A percentile compares a stretch with the other conserved stretches of the same genome.
phyloP scores from a whole-genome alignment of 768 basidiomycete species.

The Russula lepida region DNA sequence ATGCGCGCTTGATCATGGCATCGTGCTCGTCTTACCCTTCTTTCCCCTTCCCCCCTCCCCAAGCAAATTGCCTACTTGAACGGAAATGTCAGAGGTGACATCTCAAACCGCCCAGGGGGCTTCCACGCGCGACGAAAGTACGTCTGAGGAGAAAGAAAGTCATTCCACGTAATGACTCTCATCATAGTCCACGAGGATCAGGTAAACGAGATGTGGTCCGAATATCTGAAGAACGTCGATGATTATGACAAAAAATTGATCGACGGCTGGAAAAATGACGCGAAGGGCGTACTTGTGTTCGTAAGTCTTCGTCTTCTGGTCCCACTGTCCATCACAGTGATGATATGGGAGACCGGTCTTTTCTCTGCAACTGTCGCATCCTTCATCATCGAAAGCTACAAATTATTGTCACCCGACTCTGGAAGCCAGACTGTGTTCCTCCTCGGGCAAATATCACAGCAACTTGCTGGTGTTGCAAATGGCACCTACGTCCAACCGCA shows the following conservation, averaged over 20 bases:
- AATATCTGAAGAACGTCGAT: conserved; percentile 7
- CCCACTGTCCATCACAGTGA: background rate
- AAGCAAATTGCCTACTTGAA: background rate
- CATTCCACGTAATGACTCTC: background rate
- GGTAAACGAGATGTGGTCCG: conserved; percentile 13
- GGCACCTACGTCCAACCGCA: conserved; percentile 1
- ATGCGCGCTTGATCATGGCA: background rate
- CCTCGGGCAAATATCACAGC: conserved; percentile 8
- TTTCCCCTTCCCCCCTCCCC: background rate
- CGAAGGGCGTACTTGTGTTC: conserved; percentile 16
- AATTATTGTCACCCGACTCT: conserved; percentile 14
- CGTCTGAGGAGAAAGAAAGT: background rate
- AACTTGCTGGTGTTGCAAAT: background rate
- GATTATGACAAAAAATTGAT: conserved; percentile 3
- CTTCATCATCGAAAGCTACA: conserved; percentile 21
- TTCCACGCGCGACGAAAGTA: background rate
- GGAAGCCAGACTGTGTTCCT: background rate
- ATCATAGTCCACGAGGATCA: background rate
- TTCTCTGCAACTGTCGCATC: conserved; percentile 23
- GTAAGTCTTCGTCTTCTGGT: background rate
- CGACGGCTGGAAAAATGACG: conserved; percentile 14
- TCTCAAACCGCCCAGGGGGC: background rate
- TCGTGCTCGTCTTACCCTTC: background rate
- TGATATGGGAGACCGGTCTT: conserved; percentile 17
- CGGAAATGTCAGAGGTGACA: background rate